Base-by-base conservation (phyloP, 2,329 filamentous ascomycete genomes). In the Aplosporella prunicola region DNA sequence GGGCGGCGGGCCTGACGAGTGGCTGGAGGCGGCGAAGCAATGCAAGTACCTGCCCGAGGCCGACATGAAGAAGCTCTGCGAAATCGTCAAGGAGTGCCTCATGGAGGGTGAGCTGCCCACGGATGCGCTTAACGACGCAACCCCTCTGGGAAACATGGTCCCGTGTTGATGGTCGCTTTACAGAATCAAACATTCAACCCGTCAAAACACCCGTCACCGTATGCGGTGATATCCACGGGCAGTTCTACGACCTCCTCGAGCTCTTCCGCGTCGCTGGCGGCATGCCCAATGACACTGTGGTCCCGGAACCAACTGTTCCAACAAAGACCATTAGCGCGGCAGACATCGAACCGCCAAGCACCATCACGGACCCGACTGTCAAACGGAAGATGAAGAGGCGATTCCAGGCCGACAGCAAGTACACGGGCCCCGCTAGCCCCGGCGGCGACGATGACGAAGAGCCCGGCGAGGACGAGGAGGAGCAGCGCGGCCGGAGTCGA, bases 131-230 rank as follows among this genome's bases (percentile, higher is more conserved):
- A 8, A 24, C 22, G n/a, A n/a, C 22, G 22, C 22, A 24, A n/a
- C 22, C 8, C 22, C 8, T 8, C n/a, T 8, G 8, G 8, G 8
- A 24, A 8, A n/a, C 8, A n/a, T 24, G 22, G 22, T 8, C n/a
- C n/a, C 8, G 22, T 24, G 22, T 24, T 24, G 22, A 24, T n/a
- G n/a, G 22, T 24, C 22, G 22, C 22, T n/a, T 8, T n/a, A 27
- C 50, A 93, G 91, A 98, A 66, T 95, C 88, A 47, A 98, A 98
- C 60, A 96, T 98, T 42, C 91, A 96, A 60, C 91, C 91, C n/a
- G 89, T 98, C 14, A 78, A 82, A 37, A 94, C 91, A 0, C 91
- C 91, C 5, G 91, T 98, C 45, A 98, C 91, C 5, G 82, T 98
- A 45, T 96, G 91, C 56, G 91, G 91, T 56, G 91, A 98, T 58